Conservation (phyloP, 768 basidiomycete genomes). For the Cystoderma amianthinum region DNA sequence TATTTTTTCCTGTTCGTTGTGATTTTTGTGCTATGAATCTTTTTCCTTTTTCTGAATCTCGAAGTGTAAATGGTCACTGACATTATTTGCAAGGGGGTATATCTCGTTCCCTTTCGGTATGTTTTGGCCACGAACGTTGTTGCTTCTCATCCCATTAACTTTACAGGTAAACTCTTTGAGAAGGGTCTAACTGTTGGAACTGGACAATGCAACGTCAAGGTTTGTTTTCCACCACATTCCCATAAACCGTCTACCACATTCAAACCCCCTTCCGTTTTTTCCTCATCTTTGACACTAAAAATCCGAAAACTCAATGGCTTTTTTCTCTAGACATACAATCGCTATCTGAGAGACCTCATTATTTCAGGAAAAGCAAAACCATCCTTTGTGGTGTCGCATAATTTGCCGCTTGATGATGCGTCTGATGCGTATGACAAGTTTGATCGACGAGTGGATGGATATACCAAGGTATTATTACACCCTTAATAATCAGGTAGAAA, state of each 20-base stretch:
- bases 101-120: constrained; percentile 46
- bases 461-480: constrained; percentile 45
- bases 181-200: constrained; percentile 48
- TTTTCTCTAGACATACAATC: constrained; percentile 47
- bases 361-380: constrained; percentile 47
- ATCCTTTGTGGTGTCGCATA: constrained; percentile 48
- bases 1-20: too few relatives aligned
- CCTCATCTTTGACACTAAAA: background rate
- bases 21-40: too few relatives aligned
- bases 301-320: too few relatives aligned
- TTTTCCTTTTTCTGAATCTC: background rate
- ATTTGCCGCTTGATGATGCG: constrained; percentile 40
- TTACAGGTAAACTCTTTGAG: constrained; percentile 38
- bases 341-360: constrained; percentile 48
- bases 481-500: too few relatives aligned
- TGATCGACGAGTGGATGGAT: constrained; percentile 45
- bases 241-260: too few relatives aligned
- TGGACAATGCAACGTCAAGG: constrained; percentile 53
- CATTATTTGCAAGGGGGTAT: constrained; percentile 26
- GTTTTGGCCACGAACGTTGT: too few relatives aligned
- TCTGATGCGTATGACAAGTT: constrained; percentile 47
- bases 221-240: constrained; percentile 6
- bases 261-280: too few relatives aligned
- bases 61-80: background rate
- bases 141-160: too few relatives aligned